Evolutionary conservation across 371 early-diverging fungal genomes (phyloP).

Genomic region (Circinella umbellata): DNA sequence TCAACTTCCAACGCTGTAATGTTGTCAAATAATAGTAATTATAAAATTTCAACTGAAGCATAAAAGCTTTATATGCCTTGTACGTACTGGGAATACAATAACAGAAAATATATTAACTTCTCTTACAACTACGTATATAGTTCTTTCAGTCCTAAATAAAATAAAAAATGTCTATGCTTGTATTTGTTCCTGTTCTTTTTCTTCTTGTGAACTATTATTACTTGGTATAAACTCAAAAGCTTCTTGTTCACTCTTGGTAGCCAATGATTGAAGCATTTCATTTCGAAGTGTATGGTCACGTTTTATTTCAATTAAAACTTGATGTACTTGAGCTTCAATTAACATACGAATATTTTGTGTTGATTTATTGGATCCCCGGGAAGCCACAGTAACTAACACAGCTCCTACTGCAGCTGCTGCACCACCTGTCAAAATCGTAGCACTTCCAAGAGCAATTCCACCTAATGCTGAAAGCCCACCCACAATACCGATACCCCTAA

Average conservation of each 20-base stretch:
- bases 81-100: too few relatives aligned
- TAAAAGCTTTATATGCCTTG: too few relatives aligned
- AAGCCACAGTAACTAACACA: constrained; percentile 28
- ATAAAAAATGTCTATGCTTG: too few relatives aligned
- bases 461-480: constrained; percentile 57
- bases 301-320: neutral
- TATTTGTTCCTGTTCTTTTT: neutral
- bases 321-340: constrained; percentile 8
- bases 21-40: too few relatives aligned
- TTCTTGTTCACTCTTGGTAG: neutral
- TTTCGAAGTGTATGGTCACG: neutral
- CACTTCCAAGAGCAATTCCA: constrained; percentile 51
- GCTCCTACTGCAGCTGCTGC: constrained; percentile 42
- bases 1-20: too few relatives aligned
- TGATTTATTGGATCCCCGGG: constrained; percentile 19
- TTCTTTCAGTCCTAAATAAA: too few relatives aligned
- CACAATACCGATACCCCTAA: constrained; percentile 47
- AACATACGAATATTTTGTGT: neutral
- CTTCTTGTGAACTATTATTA: neutral
- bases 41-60: too few relatives aligned
- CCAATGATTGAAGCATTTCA: neutral
- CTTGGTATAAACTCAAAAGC: constrained; percentile 9
- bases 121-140: too few relatives aligned
- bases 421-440: constrained; percentile 36
- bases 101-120: too few relatives aligned